These are phyloP conservation scores for Marchantia paleacea DNA, from an alignment of 225 moss, liverwort and hornwort genomes.

Conservation along the genomic window DNA sequence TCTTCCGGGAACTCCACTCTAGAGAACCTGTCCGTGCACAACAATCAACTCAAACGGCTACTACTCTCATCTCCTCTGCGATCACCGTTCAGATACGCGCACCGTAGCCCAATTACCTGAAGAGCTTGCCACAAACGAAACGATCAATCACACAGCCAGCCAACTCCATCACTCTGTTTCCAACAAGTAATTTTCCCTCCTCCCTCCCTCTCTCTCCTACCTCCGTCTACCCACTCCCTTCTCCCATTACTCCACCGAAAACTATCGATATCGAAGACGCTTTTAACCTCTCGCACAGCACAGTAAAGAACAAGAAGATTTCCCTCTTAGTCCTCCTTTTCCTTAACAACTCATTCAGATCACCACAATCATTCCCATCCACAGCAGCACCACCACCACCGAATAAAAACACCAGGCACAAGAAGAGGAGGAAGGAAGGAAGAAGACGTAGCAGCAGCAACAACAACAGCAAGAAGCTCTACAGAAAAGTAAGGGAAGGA, in stretches of 20 bases:
- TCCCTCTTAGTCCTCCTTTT: not conserved
- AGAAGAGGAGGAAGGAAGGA: not conserved
- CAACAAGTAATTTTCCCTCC: too few species aligned
- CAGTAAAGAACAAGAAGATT: not conserved
- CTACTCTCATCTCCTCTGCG: conserved; percentile 1
- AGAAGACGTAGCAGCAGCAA: not conserved
- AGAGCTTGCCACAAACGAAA: not conserved
- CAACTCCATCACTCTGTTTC: not conserved
- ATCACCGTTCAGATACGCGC: not conserved
- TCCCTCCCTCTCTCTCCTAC: not conserved
- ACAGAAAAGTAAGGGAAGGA: not conserved
- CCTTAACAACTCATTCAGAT: not conserved
- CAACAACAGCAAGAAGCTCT: not conserved
- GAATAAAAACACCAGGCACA: not conserved
- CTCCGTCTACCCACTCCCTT: not conserved
- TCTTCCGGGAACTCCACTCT: not conserved
- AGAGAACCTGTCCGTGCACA: not conserved
- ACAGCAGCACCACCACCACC: not conserved
- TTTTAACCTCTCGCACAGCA: not conserved
- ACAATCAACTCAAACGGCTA: not conserved
- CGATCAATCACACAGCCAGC: not conserved
- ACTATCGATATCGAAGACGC: not conserved
- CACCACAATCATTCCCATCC: not conserved
- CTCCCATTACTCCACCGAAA: conserved; percentile 4
- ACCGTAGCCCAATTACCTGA: not conserved